These are phyloP conservation scores for Solanum aculeatissimum DNA, from an alignment of 305 asterid genomes.

Conservation along the genomic window DNA sequence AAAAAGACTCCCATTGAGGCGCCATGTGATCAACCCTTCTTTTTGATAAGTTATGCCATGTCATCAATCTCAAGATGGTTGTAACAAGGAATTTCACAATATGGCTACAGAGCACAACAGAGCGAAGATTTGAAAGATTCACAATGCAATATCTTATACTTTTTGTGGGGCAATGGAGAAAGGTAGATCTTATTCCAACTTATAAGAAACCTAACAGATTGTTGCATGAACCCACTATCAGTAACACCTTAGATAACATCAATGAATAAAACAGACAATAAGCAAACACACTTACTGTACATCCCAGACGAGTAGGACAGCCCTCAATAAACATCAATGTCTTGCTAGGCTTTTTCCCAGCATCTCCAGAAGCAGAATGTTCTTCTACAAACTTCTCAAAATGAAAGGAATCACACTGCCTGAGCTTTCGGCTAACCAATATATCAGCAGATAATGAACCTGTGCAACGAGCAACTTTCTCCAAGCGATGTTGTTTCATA, in stretches of 20 bases:
- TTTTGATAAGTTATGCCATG: not conserved
- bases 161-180: not conserved
- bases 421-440: constrained; percentile 48
- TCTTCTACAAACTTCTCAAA: constrained; percentile 86
- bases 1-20: no score
- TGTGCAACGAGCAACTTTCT: constrained; percentile 86
- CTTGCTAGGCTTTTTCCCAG: constrained; percentile 64
- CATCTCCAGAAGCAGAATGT: constrained; percentile 47
- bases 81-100: not conserved
- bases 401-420: constrained; percentile 74
- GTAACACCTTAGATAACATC: not conserved
- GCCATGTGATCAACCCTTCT: not conserved
- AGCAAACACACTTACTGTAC: constrained; percentile 52
- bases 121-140: not conserved
- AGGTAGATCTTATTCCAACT: not conserved
- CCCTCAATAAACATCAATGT: constrained; percentile 95
- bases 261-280: not conserved
- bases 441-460: constrained; percentile 57
- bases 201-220: not conserved
- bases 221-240: not conserved
- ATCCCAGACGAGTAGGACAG: constrained; percentile 76
- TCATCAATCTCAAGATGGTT: not conserved
- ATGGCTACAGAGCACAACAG: not conserved
- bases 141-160: not conserved
- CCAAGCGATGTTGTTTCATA: constrained; percentile 92